These are phyloP conservation scores for Theobroma cacao DNA, from an alignment of 345 rosid genomes.

Conservation along the genomic window DNA sequence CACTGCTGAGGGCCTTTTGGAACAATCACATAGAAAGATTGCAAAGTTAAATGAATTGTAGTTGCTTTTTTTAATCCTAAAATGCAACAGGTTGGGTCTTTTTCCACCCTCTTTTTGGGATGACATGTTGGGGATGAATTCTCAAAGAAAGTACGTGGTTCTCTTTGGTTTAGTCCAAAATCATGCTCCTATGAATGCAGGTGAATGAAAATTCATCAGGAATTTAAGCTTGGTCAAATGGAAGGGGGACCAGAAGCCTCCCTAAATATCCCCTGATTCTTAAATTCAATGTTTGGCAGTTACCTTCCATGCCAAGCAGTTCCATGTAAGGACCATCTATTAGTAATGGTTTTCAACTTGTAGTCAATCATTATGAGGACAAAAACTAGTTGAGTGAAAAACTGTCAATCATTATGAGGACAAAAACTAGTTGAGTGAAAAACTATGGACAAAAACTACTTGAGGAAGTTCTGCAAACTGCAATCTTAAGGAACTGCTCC, in stretches of 20 bases:
- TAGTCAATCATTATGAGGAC: neutral
- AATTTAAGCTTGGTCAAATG: no score
- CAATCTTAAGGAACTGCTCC: neutral
- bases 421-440: neutral
- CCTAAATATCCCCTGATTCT: neutral
- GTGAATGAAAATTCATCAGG: no score
- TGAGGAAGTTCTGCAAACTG: neutral
- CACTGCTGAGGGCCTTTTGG: constrained; percentile 46
- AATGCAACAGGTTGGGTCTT: neutral
- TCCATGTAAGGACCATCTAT: neutral
- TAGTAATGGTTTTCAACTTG: neutral
- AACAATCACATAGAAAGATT: neutral
- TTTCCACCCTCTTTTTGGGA: neutral
- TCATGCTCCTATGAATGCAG: neutral
- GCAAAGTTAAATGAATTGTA: neutral
- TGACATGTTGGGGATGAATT: neutral
- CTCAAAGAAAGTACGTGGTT: neutral
- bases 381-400: neutral
- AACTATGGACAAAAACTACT: neutral
- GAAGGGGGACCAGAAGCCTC: neutral
- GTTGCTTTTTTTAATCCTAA: neutral
- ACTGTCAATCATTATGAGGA: no score
- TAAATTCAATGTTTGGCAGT: neutral
- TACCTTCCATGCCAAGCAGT: neutral
- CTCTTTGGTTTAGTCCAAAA: neutral